Evolutionary conservation across 129 eudicot species (phyloP), one percentile per base, ranked within the genome.

Genomic region (Flaveria brownii): DNA sequence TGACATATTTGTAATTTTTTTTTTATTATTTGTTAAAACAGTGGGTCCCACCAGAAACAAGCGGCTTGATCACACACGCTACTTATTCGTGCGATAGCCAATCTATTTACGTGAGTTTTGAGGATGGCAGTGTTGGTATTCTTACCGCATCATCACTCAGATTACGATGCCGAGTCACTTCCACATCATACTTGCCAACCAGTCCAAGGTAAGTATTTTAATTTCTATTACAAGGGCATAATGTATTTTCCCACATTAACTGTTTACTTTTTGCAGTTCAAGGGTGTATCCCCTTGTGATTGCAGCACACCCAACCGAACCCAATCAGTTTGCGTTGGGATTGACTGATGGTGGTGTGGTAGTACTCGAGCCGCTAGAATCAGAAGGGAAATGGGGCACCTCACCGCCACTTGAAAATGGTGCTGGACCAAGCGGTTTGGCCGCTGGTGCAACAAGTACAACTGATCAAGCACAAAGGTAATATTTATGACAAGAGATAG

Each of bases 331-430:
- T 79, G 97, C 97, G 17, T 62, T 92, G 52, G 97, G 97, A 68
- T 84, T 92, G 20, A 92, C 84, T 6, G 97, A 89, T 64, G 97
- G 97, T 22, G 97, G 96, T 28, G 89, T 92, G 30, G 74, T 78
- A 71, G 86, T 92, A 49, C 82, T 92, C 5, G 97, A 92, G 85
- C 97, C 97, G 7, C 85, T 82, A 14, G 97, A 92, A 73, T 82
- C 97, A 47, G 96, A 92, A 78, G 97, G 91, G 74, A 90, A 92
- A 81, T 92, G 97, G 97, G 97, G 97, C 33, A 87, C 89, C 30
- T 72, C 87, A 18, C 96, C 97, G 23, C 92, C 97, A 4, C 22
- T 54, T 49, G 97, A 91, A 76, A 91, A 89, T 68, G 95, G 90
- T 43, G 90, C 87, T 13, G 97, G 96, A 0, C 88, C 90, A 20